Evolutionary conservation across 192 early-diverging fungal species (phyloP).

Genomic region (Coemansia asiatica): DNA sequence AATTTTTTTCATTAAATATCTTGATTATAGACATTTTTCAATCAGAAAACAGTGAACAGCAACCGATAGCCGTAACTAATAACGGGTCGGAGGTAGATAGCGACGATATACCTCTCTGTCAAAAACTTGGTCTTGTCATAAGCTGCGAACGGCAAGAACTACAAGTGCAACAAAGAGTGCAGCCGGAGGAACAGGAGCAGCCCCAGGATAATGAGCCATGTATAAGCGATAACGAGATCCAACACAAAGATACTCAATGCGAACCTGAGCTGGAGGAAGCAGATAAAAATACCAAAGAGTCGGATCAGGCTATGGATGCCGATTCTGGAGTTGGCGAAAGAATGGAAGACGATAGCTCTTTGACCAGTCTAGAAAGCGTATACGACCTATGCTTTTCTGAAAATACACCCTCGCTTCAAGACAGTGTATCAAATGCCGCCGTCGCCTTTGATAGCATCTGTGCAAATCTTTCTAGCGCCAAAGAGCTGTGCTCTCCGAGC

Average conservation of each 20-base stretch:
- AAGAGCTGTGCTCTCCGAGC: constrained; percentile 17
- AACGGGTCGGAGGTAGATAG: not conserved
- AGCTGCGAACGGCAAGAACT: too few relatives aligned
- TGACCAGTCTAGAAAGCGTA: not conserved
- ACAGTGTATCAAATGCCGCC: not conserved
- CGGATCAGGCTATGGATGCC: not conserved
- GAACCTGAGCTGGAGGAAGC: too few relatives aligned
- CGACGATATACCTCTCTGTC: not conserved
- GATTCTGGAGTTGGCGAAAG: not conserved
- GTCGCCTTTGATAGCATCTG: constrained; percentile 19
- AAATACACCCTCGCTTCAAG: not conserved
- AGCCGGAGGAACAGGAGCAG: too few relatives aligned
- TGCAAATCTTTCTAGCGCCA: constrained; percentile 14
- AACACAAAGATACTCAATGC: too few relatives aligned
- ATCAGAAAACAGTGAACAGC: not conserved
- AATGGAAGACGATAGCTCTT: not conserved
- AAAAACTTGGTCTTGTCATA: not conserved
- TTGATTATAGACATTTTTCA: not conserved
- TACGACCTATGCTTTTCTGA: not conserved
- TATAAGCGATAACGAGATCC: too few relatives aligned
- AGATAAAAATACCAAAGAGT: not conserved
- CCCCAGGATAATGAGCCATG: too few relatives aligned
- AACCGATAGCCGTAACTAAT: not conserved
- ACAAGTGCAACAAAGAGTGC: too few relatives aligned
- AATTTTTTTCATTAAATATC: not conserved